These are phyloP conservation scores for Fusarium virguliforme DNA, from an alignment of 2,329 filamentous ascomycete species.

Conservation along the genomic window DNA sequence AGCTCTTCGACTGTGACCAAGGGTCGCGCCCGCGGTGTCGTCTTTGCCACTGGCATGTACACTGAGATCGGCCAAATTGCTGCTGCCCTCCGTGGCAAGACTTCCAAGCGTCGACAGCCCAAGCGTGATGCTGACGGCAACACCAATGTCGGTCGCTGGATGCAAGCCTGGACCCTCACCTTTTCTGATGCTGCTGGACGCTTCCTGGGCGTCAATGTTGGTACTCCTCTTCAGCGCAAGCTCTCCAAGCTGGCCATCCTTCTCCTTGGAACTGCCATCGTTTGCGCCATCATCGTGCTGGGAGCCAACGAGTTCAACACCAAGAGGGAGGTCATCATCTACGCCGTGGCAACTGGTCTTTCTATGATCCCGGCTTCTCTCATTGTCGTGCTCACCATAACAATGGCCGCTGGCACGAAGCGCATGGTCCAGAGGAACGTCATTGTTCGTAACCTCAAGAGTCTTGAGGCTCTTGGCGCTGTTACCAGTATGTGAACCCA, in stretches of 20 bases:
- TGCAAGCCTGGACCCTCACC: conserved; percentile 59
- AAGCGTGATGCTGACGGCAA: conserved; percentile 64
- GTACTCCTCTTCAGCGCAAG: conserved; percentile 79
- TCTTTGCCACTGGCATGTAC: conserved; percentile 73
- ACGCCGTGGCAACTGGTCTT: conserved; percentile 63
- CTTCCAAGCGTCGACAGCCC: conserved; percentile 55
- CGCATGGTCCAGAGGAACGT: conserved; percentile 68
- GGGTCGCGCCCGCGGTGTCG: conserved; percentile 72
- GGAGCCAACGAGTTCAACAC: conserved; percentile 72
- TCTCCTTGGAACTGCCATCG: conserved; percentile 76
- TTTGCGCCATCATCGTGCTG: conserved; percentile 80
- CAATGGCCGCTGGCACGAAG: conserved; percentile 70
- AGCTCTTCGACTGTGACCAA: conserved; percentile 75
- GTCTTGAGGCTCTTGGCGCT: conserved; percentile 71
- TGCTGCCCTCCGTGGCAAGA: conserved; percentile 60
- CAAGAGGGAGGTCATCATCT: conserved; percentile 72
- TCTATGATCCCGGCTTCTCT: conserved; percentile 69
- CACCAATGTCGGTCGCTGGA: conserved; percentile 52
- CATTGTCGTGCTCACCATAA: conserved; percentile 70
- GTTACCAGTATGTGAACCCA: conserved; percentile 61
- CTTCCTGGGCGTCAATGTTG: conserved; percentile 78
- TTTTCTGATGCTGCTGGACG: conserved; percentile 70
- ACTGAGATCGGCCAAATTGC: conserved; percentile 77
- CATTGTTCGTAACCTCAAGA: conserved; percentile 67
- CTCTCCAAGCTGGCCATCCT: conserved; percentile 77